phyloP scores from a whole-genome alignment of 2,329 filamentous ascomycete genomes.

The Dichotomopilus funicola region DNA sequence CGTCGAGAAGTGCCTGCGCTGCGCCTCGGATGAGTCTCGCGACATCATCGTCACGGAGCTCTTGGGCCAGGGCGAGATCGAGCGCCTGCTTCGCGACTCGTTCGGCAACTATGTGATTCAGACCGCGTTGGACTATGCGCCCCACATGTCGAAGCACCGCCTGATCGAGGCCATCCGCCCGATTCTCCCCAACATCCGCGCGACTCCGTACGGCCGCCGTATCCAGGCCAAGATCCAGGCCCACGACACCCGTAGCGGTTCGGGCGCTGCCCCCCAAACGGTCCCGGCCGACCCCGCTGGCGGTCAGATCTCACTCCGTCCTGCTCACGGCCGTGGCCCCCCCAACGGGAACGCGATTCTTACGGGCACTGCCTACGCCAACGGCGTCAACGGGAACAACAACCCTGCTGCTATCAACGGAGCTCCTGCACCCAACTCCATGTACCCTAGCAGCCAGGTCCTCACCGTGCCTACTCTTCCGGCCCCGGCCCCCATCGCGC shows the following conservation, averaged over 20 bases:
- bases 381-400: constrained; percentile 25
- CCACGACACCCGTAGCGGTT: constrained; percentile 42
- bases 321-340: constrained; percentile 37
- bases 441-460: constrained; percentile 18
- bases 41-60: constrained; percentile 83
- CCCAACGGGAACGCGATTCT: constrained; percentile 35
- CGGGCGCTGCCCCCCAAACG: constrained; percentile 41
- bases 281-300: constrained; percentile 48
- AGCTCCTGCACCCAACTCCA: constrained; percentile 11
- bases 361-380: constrained; percentile 28
- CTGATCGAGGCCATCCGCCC: constrained; percentile 82
- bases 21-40: constrained; percentile 66
- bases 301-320: constrained; percentile 47
- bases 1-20: constrained; percentile 92
- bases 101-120: constrained; percentile 98
- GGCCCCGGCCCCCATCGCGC: constrained; percentile 24
- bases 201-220: constrained; percentile 88
- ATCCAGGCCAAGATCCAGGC: constrained; percentile 81
- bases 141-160: constrained; percentile 62
- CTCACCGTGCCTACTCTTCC: constrained; percentile 21
- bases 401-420: constrained; percentile 14
- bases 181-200: constrained; percentile 74
- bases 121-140: constrained; percentile 83
- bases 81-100: constrained; percentile 81
- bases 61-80: constrained; percentile 65